phyloP scores from a whole-genome alignment of 176 grass and related monocot genomes.

The Oryza punctata region DNA sequence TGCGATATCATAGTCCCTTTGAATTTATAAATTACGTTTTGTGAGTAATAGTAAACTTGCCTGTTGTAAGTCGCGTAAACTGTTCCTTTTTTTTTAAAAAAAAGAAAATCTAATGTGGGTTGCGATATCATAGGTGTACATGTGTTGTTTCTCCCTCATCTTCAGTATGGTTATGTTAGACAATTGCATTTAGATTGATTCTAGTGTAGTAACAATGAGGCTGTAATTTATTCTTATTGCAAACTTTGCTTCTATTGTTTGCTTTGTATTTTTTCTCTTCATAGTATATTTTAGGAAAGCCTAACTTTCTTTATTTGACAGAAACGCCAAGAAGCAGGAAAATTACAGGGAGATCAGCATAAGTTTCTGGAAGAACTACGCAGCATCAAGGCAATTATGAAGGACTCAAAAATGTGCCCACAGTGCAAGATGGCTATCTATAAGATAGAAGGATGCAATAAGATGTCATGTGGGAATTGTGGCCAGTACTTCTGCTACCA shows the following conservation, averaged over 20 bases:
- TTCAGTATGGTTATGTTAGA: background rate
- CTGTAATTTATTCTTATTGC: background rate
- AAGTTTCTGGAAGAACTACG: constrained; percentile 64
- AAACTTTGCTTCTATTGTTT: constrained; percentile 27
- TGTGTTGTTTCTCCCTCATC: background rate
- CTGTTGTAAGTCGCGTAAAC: no score
- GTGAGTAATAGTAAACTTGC: no score
- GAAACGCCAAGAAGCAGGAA: constrained; percentile 52
- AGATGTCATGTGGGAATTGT: constrained; percentile 72
- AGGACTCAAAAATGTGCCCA: constrained; percentile 73
- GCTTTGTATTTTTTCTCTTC: background rate
- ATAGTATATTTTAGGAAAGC: background rate
- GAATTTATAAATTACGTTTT: no score
- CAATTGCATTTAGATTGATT: no score
- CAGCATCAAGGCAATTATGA: constrained; percentile 68
- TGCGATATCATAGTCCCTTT: no score
- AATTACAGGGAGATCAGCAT: constrained; percentile 44
- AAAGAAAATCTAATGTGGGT: no score
- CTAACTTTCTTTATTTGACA: constrained; percentile 45
- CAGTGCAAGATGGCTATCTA: constrained; percentile 80
- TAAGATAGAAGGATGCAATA: constrained; percentile 84
- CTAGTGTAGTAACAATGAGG: background rate
- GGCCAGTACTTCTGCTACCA: constrained; percentile 70
- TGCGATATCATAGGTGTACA: no score
- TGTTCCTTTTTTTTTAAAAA: no score